Base-by-base conservation (phyloP, 805 yeast genomes). In the Kodamaea fukazawae region DNA sequence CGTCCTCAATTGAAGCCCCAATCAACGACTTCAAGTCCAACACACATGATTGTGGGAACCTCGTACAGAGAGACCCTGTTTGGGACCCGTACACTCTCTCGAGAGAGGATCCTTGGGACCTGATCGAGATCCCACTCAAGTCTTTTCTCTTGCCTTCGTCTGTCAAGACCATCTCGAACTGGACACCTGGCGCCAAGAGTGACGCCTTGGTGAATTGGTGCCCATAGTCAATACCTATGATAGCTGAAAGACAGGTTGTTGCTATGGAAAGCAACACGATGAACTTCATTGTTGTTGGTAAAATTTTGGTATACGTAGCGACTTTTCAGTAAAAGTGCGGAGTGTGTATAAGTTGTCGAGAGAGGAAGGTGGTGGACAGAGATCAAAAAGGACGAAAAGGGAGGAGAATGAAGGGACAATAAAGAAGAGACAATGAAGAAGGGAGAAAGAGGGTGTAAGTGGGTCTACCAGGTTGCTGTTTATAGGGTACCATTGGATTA, bases 141-240 rank as follows among this genome's bases (percentile, higher is more conserved):
- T 91, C 98, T 58, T 93, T 93, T 42, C 99, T 74, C 62, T 89
- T 87, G 2, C 96, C 83, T 53, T 93, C 98, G 17, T 87, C 83
- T 3, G 97, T 87, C 45, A 93, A 67, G 10, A 93, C 83, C 29
- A 93, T 75, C 54, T 93, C 98, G 56, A 90, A 81, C 11, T 89
- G 84, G 14, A 88, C 80, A 9, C 89, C 87, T 0, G 97, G 97
- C 0, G 96, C 96, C 29, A 93, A 85, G 33, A 93, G 69, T 36
- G 83, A 86, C 2, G 96, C 88, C 58, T 93, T 93, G 16, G 89
- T 78, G 67, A 71, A 85, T 54, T 89, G 91, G 41, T 86, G 83
- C 38, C 99, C 99, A 55, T 75, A 81, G 58, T 93, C 99, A 29
- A 93, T 70, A 15, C 96, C 98, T 36, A 93, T 66, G 7, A 93